phyloP scores from a whole-genome alignment of 2,329 filamentous ascomycete species.

The Fusarium heterosporum region DNA sequence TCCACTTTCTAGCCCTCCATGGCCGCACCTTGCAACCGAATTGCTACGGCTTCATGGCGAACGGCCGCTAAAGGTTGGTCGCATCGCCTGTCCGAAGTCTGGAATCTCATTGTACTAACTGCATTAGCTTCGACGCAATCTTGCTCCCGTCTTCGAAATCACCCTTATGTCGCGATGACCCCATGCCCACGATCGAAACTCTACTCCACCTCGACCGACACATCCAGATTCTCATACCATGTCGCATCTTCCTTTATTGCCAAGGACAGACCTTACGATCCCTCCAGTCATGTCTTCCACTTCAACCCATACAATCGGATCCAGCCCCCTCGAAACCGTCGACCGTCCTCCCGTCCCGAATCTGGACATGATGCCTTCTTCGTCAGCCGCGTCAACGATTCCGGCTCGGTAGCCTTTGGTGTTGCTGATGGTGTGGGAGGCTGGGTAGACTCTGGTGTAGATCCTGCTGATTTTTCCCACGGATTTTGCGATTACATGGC shows the following conservation, averaged over 20 bases:
- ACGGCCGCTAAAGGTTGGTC: constrained; percentile 41
- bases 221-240: constrained; percentile 70
- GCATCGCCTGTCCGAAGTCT: background rate
- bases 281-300: constrained; percentile 76
- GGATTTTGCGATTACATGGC: constrained; percentile 95
- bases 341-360: constrained; percentile 67
- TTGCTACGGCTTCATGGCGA: constrained; percentile 40
- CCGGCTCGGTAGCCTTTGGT: constrained; percentile 81
- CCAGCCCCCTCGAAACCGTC: constrained; percentile 58
- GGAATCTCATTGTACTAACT: constrained; percentile 22
- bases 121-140: constrained; percentile 31
- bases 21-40: constrained; percentile 42
- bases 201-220: constrained; percentile 43
- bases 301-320: constrained; percentile 75
- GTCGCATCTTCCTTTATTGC: constrained; percentile 80
- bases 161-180: constrained; percentile 32
- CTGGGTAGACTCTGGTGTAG: constrained; percentile 91
- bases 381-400: constrained; percentile 80
- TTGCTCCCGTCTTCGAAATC: constrained; percentile 15
- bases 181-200: constrained; percentile 36
- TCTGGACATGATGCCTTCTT: constrained; percentile 98
- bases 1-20: constrained; percentile 41
- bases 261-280: constrained; percentile 76
- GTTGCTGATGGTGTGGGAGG: constrained; percentile 96
- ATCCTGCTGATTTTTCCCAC: constrained; percentile 95